phyloP scores from a whole-genome alignment of 345 rosid genomes.

The Corymbia maculata region DNA sequence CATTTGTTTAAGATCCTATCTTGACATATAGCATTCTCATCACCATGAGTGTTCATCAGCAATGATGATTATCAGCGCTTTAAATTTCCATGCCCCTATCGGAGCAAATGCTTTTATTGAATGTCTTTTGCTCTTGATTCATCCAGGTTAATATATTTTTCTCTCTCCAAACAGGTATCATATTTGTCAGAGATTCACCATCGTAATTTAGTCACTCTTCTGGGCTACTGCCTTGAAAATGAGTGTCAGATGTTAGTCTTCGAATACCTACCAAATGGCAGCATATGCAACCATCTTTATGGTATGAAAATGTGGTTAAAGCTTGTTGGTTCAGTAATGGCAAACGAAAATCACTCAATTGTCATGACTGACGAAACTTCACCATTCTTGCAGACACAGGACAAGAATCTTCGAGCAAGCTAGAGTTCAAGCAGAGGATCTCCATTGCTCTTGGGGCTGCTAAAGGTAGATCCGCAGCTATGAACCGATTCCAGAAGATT shows the following conservation, averaged over 20 bases:
- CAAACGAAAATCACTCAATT: background rate
- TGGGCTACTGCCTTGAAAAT: constrained; percentile 50
- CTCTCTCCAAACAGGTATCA: constrained; percentile 22
- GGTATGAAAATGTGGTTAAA: constrained; percentile 19
- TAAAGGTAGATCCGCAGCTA: constrained; percentile 31
- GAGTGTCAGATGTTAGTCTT: constrained; percentile 44
- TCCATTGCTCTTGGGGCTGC: constrained; percentile 62
- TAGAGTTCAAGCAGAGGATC: constrained; percentile 59
- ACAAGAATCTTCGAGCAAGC: constrained; percentile 23
- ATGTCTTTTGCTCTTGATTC: background rate
- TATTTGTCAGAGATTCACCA: constrained; percentile 49
- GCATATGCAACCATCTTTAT: constrained; percentile 38
- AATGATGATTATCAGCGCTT: background rate
- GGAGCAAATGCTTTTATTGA: no score
- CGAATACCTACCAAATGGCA: constrained; percentile 61
- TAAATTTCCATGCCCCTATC: background rate
- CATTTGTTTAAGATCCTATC: background rate
- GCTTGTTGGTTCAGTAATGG: background rate
- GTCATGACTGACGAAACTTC: background rate
- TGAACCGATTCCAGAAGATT: background rate
- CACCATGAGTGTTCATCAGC: background rate
- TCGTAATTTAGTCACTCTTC: constrained; percentile 45
- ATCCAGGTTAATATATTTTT: background rate
- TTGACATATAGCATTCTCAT: background rate
- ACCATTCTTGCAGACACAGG: constrained; percentile 17